These are phyloP conservation scores for Heterobasidion irregulare DNA, from an alignment of 1,284 basidiomycete genomes.

Conservation along the genomic window DNA sequence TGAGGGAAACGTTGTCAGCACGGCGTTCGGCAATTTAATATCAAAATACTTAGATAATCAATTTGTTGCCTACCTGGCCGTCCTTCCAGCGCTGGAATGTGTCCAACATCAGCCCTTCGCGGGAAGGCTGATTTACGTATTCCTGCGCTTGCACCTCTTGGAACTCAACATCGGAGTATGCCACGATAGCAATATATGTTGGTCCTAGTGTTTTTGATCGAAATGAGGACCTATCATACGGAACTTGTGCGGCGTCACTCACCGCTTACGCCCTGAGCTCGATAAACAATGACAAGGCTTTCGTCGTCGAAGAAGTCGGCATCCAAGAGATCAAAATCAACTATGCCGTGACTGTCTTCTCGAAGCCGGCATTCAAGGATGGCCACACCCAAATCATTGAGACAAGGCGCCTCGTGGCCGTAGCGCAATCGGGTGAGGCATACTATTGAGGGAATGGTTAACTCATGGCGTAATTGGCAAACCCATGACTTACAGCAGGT, in stretches of 20 bases:
- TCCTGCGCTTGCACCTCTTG: constrained; percentile 34
- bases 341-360: constrained; percentile 24
- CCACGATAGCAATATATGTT: constrained; percentile 49
- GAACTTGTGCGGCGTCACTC: constrained; percentile 10
- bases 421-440: constrained; percentile 44
- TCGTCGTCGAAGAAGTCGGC: constrained; percentile 73
- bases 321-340: constrained; percentile 44
- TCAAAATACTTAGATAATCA: not conserved
- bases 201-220: constrained; percentile 29
- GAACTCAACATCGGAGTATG: constrained; percentile 52
- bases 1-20: not conserved
- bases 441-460: constrained; percentile 29
- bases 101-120: constrained; percentile 54
- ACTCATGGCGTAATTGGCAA: constrained; percentile 14
- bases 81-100: constrained; percentile 45
- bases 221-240: constrained; percentile 22
- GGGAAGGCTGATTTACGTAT: constrained; percentile 44
- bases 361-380: constrained; percentile 43
- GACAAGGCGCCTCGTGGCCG: constrained; percentile 27
- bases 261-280: constrained; percentile 22
- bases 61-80: constrained; percentile 34
- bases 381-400: constrained; percentile 32
- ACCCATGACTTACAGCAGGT: constrained; percentile 22
- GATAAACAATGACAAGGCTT: constrained; percentile 51
- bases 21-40: not conserved